Percentiles rank a stretch among this genome's conserved stretches.
phyloP scores from a whole-genome alignment of 805 yeast genomes.

The Candida hispaniensis region DNA sequence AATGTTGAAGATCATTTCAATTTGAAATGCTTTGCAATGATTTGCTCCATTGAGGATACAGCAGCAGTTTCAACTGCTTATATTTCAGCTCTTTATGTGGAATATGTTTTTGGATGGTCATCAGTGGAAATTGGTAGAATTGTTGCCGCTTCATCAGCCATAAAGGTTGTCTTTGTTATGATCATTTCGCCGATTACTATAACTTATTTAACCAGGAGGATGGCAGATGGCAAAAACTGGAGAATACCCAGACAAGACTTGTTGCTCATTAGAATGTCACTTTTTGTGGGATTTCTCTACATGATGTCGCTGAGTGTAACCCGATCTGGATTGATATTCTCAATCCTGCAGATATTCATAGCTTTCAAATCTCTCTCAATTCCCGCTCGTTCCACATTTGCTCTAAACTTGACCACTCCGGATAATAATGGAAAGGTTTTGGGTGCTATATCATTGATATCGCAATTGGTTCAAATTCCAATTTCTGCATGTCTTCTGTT shows the following conservation, averaged over 20 bases:
- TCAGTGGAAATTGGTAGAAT: slow-evolving; percentile 11
- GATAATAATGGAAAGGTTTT: slow-evolving; percentile 9
- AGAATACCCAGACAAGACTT: slow-evolving; percentile 2
- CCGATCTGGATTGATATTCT: slow-evolving; percentile 2
- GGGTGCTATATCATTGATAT: slow-evolving; percentile 9
- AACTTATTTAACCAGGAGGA: slow-evolving; percentile 1
- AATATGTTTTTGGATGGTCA: slow-evolving; percentile 11
- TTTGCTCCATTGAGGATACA: slow-evolving; percentile 9
- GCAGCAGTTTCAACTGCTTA: slow-evolving; percentile 12
- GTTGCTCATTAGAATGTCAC: slow-evolving; percentile 8
- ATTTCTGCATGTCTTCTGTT: slow-evolving; percentile 1
- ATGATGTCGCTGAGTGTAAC: slow-evolving; percentile 1
- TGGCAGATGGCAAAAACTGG: slow-evolving; percentile 1
- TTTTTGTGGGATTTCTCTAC: slow-evolving; percentile 6
- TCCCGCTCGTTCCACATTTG: slow-evolving; percentile 12
- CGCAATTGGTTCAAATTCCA: slow-evolving; percentile 5
- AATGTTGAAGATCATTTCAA: slow-evolving; percentile 1
- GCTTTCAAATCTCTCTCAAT: slow-evolving; percentile 1
- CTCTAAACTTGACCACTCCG: slow-evolving; percentile 1
- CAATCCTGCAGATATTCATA: slow-evolving; percentile 1
- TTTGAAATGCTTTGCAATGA: slow-evolving; percentile 5
- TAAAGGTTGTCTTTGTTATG: slow-evolving; percentile 7
- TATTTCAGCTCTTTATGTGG: slow-evolving; percentile 10
- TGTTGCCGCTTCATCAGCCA: slow-evolving; percentile 2
- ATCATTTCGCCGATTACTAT: slow-evolving; percentile 3